phyloP scores from a whole-genome alignment of 176 grass and related monocot genomes.

The Metroxylon sagu region DNA sequence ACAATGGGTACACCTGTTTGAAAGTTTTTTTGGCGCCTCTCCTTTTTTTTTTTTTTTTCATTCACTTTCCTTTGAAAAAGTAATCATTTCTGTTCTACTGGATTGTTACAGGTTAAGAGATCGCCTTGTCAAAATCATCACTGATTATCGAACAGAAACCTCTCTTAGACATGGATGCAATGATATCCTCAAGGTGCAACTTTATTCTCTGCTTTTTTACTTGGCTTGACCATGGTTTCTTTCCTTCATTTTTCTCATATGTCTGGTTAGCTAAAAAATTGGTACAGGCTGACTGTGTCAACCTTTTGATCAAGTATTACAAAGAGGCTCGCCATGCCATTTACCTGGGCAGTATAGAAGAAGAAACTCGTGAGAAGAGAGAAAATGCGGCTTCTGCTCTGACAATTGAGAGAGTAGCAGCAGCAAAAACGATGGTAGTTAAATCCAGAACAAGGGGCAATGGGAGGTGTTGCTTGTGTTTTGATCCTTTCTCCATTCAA shows the following conservation, averaged over 20 bases:
- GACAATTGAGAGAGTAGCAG: slow-evolving; percentile 36
- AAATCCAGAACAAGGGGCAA: slow-evolving; percentile 88
- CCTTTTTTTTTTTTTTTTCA: neutral
- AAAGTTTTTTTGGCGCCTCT: no score
- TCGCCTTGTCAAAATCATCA: slow-evolving; percentile 93
- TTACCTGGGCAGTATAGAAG: slow-evolving; percentile 60
- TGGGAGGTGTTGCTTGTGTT: slow-evolving; percentile 80
- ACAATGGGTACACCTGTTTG: no score
- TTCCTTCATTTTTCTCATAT: neutral
- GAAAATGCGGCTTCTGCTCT: slow-evolving; percentile 31
- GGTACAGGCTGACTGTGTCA: slow-evolving; percentile 74
- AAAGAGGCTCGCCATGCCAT: slow-evolving; percentile 76
- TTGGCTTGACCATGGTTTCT: neutral
- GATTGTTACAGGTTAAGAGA: slow-evolving; percentile 64
- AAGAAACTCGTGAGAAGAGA: slow-evolving; percentile 42
- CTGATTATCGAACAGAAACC: slow-evolving; percentile 93
- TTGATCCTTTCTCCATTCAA: slow-evolving; percentile 75
- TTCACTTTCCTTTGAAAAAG: neutral
- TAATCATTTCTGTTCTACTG: neutral
- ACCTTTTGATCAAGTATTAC: slow-evolving; percentile 92
- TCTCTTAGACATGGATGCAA: slow-evolving; percentile 92
- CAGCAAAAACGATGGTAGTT: slow-evolving; percentile 28
- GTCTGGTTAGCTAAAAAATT: slow-evolving; percentile 3
- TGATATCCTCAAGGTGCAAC: slow-evolving; percentile 77
- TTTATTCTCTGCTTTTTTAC: slow-evolving; percentile 3